A percentile compares a stretch with the other conserved stretches of the same genome.
These are phyloP conservation scores for Nigrograna mackinnonii DNA, from an alignment of 2,329 filamentous ascomycete genomes.

Conservation along the genomic window DNA sequence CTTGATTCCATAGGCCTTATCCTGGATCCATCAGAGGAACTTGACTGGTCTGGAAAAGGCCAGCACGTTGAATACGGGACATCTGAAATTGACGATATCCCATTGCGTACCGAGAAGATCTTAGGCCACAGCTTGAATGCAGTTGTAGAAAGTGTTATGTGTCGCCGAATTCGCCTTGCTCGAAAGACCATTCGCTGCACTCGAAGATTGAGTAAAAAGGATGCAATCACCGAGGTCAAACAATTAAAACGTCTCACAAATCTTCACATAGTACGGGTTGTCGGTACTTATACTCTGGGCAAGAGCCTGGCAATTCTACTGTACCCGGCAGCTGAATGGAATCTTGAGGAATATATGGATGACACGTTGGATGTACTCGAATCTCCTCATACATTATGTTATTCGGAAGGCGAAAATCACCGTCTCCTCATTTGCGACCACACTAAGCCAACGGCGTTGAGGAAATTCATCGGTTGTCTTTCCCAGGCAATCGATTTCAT, in stretches of 20 bases:
- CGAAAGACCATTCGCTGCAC: slow-evolving; percentile 21
- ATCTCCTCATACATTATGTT: neutral
- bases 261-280: slow-evolving; percentile 20
- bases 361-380: neutral
- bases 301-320: slow-evolving; percentile 19
- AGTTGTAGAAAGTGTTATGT: slow-evolving; percentile 18
- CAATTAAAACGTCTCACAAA: slow-evolving; percentile 18
- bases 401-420: no score
- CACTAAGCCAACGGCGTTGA: neutral
- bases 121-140: slow-evolving; percentile 14
- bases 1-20: slow-evolving; percentile 7
- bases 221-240: slow-evolving; percentile 21
- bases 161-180: slow-evolving; percentile 17
- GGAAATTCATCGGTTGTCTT: slow-evolving; percentile 15
- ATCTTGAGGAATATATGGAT: slow-evolving; percentile 18
- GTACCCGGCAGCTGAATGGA: slow-evolving; percentile 21
- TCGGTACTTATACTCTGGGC: slow-evolving; percentile 18
- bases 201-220: slow-evolving; percentile 12
- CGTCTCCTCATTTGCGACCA: no score
- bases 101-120: slow-evolving; percentile 5
- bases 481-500: slow-evolving; percentile 14
- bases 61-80: slow-evolving; percentile 16
- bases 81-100: slow-evolving; percentile 10
- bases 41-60: slow-evolving; percentile 18
- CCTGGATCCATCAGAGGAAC: slow-evolving; percentile 11